Evolutionary conservation across 306 rosid species (phyloP).

Genomic region (Dryas drummondii): DNA sequence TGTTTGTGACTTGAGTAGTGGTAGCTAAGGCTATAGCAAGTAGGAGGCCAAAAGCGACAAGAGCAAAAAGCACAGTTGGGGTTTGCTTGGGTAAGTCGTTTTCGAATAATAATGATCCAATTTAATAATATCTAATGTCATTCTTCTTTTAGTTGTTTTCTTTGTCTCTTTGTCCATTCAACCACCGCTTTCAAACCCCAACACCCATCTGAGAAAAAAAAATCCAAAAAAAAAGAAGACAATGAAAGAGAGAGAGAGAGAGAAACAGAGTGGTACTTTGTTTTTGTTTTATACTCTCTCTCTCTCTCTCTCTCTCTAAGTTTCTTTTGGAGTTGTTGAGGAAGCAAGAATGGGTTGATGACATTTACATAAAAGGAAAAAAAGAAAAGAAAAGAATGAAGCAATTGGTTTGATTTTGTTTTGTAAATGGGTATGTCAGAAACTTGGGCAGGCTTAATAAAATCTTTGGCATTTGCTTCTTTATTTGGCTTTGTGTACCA

Average conservation of each 20-base stretch:
- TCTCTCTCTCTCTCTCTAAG: too few relatives aligned
- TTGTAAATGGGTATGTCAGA: conserved; percentile 19
- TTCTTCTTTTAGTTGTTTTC: conserved; percentile 6
- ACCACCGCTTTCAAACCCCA: conserved; percentile 37
- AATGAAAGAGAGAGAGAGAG: neutral
- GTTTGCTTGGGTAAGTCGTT: conserved; percentile 65
- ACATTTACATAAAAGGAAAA: too few relatives aligned
- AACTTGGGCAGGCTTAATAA: neutral
- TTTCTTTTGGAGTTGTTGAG: too few relatives aligned
- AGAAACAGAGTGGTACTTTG: neutral
- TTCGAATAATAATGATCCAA: conserved; percentile 55
- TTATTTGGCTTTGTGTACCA: conserved; percentile 29
- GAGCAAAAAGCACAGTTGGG: conserved; percentile 34
- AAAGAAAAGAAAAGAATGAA: too few relatives aligned
- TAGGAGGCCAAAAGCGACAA: conserved; percentile 3
- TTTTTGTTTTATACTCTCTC: neutral
- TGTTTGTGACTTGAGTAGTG: too few relatives aligned
- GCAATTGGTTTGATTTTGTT: neutral
- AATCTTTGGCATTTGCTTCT: conserved; percentile 18
- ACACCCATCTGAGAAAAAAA: neutral
- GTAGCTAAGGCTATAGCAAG: too few relatives aligned
- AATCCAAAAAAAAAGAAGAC: neutral
- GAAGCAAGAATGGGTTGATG: too few relatives aligned
- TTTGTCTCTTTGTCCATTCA: conserved; percentile 36
- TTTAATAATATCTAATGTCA: conserved; percentile 9